Conservation (phyloP, 2,329 filamentous ascomycete species). For the Stemphylium beticola region DNA sequence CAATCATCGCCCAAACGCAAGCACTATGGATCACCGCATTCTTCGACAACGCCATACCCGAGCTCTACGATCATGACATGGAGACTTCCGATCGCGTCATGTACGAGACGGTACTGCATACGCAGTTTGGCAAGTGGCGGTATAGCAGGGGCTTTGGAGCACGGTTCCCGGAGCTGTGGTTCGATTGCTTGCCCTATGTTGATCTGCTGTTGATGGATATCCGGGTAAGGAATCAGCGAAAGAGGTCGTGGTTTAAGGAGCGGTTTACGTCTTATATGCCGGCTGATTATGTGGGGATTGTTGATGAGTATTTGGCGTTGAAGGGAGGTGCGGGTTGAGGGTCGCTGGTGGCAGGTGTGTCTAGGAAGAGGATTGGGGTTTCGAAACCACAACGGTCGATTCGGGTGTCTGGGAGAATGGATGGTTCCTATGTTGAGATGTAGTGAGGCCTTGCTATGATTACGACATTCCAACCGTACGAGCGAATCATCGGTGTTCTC, state of each 20-base stretch:
- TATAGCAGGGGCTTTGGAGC: constrained; percentile 39
- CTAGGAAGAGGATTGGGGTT: too few relatives aligned
- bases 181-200: constrained; percentile 38
- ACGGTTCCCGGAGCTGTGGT: constrained; percentile 36
- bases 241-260: constrained; percentile 27
- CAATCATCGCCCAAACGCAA: constrained; percentile 47
- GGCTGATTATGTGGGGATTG: constrained; percentile 32
- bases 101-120: constrained; percentile 39
- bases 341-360: too few relatives aligned
- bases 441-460: too few relatives aligned
- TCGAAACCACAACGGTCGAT: too few relatives aligned
- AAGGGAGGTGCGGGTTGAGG: not conserved
- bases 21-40: constrained; percentile 64
- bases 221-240: constrained; percentile 25
- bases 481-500: too few relatives aligned
- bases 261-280: constrained; percentile 28
- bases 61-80: not conserved
- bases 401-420: too few relatives aligned
- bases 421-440: too few relatives aligned
- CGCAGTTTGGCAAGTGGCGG: constrained; percentile 40
- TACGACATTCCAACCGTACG: too few relatives aligned
- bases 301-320: constrained; percentile 24
- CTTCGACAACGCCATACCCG: constrained; percentile 58
- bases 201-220: constrained; percentile 34
- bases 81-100: constrained; percentile 13